Percentiles rank a stretch among this genome's conserved stretches.
phyloP scores from a whole-genome alignment of 208 protist genomes.

The Perkinsela sp. region DNA sequence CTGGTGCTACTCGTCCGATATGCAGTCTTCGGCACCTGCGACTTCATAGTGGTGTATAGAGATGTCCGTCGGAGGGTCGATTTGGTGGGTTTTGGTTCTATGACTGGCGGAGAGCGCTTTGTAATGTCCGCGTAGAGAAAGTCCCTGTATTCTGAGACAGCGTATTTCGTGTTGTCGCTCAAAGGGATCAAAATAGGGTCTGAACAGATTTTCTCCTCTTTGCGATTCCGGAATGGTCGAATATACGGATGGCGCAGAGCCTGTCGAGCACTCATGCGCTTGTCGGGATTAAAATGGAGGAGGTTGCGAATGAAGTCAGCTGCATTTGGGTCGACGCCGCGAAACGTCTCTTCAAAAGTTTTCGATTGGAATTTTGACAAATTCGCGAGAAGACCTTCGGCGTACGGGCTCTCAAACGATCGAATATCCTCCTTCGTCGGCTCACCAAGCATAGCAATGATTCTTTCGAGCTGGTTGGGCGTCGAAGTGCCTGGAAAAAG shows the following conservation, averaged over 20 bases:
- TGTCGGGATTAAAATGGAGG: constrained; percentile 82
- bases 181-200: constrained; percentile 62
- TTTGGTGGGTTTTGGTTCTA: too few species aligned
- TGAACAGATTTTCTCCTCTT: constrained; percentile 35
- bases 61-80: too few species aligned
- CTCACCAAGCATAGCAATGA: constrained; percentile 65
- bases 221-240: constrained; percentile 46
- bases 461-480: constrained; percentile 83
- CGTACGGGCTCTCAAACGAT: constrained; percentile 71
- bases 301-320: constrained; percentile 69
- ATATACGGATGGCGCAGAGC: constrained; percentile 76
- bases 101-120: too few species aligned
- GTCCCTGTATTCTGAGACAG: constrained; percentile 67
- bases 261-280: constrained; percentile 65
- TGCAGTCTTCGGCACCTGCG: too few species aligned
- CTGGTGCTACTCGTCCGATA: too few species aligned
- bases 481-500: constrained; percentile 79
- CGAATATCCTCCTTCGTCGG: constrained; percentile 64
- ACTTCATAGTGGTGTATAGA: too few species aligned
- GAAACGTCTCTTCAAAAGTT: constrained; percentile 51
- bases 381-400: constrained; percentile 68
- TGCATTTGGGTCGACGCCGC: constrained; percentile 62
- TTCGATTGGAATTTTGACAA: constrained; percentile 24
- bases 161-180: constrained; percentile 74
- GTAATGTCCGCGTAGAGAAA: constrained; percentile 63